Base-by-base conservation (phyloP, 169 alveolate genomes). In the Plasmodium gonderi region DNA sequence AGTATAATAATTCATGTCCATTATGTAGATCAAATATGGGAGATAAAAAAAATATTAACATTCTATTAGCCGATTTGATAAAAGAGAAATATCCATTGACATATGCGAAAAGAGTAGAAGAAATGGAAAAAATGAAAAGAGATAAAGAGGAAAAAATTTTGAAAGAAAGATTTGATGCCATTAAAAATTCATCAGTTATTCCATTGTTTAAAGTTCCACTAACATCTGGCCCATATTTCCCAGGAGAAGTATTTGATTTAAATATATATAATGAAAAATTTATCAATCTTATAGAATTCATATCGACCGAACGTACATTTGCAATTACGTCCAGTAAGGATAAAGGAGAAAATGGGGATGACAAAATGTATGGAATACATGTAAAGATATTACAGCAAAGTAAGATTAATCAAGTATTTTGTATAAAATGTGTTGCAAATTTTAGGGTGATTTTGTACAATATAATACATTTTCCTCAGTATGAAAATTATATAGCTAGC, bases 1-100 rank as follows among this genome's bases (percentile, higher is more conserved):
- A 51, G n/a, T 80, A 93, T 78, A 78, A 82, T 23, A 40, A 80
- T 4, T 33, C 79, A 14, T 94, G 96, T 36, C 96, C 96, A 75
- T 29, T 94, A 23, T 94, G 96, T 79, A 79, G 95, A n/a, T 60
- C 91, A 5, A 69, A 36, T 42, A 64, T 94, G 92, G 79, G 92
- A 5, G 79, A 72, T 26, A 85, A 87, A 20, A 89, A 94, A 54
- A 85, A 92, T 33, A 77, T 94, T 7, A 94, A 94, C 87, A 42
- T 82, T 20, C 51, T 94, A 51, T 83, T 94, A 20, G 74, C 65
- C 8, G 95, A 91, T 3, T 11, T 85, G 38, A 91, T 94, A 65
- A 85, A 78, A 68, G 95, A 94, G 3, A 83, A 77, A 80, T 94
- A 82, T 75, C 92, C 92, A 3, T 17, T 68, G 60, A 72, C 83